Conservation (phyloP, 257 asterid species). For the Dorcoceras hygrometricum region DNA sequence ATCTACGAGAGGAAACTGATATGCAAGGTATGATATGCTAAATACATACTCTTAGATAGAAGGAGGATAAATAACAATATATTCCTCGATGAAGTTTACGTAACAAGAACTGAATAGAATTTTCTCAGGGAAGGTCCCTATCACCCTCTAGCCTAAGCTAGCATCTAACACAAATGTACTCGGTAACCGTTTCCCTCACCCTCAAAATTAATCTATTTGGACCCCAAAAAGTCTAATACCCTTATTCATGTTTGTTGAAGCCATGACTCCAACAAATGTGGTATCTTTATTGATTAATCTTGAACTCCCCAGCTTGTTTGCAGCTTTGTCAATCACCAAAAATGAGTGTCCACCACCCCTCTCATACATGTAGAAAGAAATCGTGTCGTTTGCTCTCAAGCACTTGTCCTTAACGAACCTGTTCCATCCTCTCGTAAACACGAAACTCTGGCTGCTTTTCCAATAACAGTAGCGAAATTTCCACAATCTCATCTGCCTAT, state of each 20-base stretch:
- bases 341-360: constrained; percentile 27
- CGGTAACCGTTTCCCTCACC: too few relatives aligned
- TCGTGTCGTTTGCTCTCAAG: constrained; percentile 43
- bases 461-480: constrained; percentile 73
- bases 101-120: too few relatives aligned
- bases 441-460: constrained; percentile 85
- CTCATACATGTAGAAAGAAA: constrained; percentile 54
- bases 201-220: constrained; percentile 33
- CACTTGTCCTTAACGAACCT: constrained; percentile 60
- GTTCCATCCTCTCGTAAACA: constrained; percentile 81
- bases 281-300: background rate
- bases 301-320: constrained; percentile 13
- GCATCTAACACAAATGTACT: too few relatives aligned
- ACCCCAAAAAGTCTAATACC: constrained; percentile 56
- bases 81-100: too few relatives aligned
- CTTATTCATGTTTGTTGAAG: constrained; percentile 20
- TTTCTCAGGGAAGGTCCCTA: too few relatives aligned
- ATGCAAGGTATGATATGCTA: too few relatives aligned
- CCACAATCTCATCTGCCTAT: constrained; percentile 55
- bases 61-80: too few relatives aligned
- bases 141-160: too few relatives aligned
- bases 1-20: too few relatives aligned
- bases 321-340: constrained; percentile 54
- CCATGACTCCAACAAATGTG: background rate
- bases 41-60: too few relatives aligned